Conservation (phyloP, 108 stramenopile genomes). For the Stephanodiscus triporus region DNA sequence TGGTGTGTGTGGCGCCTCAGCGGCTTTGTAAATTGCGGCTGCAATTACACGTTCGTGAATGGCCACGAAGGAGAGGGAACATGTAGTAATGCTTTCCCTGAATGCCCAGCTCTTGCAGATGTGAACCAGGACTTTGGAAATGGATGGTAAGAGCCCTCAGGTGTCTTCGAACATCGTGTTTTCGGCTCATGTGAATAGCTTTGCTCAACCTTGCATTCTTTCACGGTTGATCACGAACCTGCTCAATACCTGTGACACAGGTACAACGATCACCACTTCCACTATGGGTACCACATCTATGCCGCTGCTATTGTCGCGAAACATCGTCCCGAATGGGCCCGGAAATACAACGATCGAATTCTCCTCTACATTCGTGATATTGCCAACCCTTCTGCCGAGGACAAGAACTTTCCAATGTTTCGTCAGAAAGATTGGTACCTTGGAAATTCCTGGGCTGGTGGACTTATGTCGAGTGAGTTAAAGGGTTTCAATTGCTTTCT, state of each 20-base stretch:
- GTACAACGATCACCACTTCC: constrained; percentile 95
- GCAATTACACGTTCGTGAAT: constrained; percentile 63
- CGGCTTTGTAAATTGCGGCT: constrained; percentile 93
- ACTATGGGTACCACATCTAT: constrained; percentile 92
- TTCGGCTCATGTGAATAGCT: no score
- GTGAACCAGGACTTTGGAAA: constrained; percentile 91
- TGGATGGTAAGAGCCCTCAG: constrained; percentile 39
- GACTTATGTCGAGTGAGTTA: constrained; percentile 61
- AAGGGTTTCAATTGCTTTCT: background rate
- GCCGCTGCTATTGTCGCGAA: constrained; percentile 90
- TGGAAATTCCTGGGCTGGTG: constrained; percentile 94
- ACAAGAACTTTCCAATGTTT: constrained; percentile 84
- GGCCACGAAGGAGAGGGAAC: constrained; percentile 37
- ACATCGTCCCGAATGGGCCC: constrained; percentile 87
- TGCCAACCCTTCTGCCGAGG: constrained; percentile 89
- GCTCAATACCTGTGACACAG: constrained; percentile 26
- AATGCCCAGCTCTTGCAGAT: constrained; percentile 88
- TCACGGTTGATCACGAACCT: constrained; percentile 21
- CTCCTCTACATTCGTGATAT: constrained; percentile 89
- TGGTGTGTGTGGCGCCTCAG: background rate
- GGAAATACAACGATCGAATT: constrained; percentile 80
- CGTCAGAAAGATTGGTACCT: constrained; percentile 92
- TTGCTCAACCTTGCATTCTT: constrained; percentile 1
- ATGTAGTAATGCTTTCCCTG: constrained; percentile 72
- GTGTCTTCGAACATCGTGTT: background rate